phyloP scores from a whole-genome alignment of 768 basidiomycete species.

The Sporobolomyces roseus region DNA sequence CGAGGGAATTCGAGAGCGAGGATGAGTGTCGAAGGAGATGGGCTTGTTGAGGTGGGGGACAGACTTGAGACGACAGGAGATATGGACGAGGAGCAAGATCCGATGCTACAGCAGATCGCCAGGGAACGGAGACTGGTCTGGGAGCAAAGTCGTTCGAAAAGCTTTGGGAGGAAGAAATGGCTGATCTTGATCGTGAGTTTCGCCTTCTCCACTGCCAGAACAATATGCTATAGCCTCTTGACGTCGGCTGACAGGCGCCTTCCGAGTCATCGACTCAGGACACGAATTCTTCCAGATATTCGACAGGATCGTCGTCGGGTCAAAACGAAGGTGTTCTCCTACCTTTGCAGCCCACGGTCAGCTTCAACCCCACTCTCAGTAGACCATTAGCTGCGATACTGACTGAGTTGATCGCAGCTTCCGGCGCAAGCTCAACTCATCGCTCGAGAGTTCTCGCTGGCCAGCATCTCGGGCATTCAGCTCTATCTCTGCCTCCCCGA shows the following conservation, averaged over 20 bases:
- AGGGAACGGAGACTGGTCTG: neutral
- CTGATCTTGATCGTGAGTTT: neutral
- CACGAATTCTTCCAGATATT: neutral
- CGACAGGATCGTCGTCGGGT: neutral
- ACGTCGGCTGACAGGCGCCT: neutral
- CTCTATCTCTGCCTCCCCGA: conserved; percentile 61
- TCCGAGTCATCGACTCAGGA: neutral
- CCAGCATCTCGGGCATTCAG: conserved; percentile 69
- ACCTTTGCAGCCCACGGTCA: conserved; percentile 16
- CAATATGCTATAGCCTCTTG: neutral
- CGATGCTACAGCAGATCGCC: neutral
- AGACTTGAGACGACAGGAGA: neutral
- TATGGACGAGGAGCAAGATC: neutral
- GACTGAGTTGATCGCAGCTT: conserved; percentile 54
- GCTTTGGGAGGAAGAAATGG: neutral
- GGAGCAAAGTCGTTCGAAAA: neutral
- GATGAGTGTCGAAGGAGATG: too few species aligned
- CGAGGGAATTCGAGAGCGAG: too few species aligned
- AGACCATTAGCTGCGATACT: neutral
- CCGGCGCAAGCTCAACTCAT: conserved; percentile 72
- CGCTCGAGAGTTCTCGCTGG: conserved; percentile 75
- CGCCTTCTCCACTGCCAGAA: neutral
- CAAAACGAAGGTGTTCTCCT: conserved; percentile 13
- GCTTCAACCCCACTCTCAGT: neutral
- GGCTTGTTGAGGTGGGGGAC: neutral